Conservation (phyloP, 768 basidiomycete species). For the Favolaschia claudopus region DNA sequence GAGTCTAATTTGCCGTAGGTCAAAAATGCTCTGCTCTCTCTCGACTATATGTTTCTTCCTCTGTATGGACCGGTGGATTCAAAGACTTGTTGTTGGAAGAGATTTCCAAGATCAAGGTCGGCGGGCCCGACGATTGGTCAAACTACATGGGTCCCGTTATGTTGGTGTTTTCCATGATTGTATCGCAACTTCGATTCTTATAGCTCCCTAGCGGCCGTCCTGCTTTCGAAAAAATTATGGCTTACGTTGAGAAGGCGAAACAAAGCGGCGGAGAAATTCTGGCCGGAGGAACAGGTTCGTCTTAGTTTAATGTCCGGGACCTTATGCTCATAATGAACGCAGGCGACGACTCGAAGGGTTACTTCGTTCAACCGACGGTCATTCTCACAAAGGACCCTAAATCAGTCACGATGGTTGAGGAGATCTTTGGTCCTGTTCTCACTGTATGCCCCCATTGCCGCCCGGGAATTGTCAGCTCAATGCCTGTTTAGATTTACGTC, state of each 20-base stretch:
- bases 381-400: conserved; percentile 92
- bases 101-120: conserved; percentile 86
- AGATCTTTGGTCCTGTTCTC: conserved; percentile 96
- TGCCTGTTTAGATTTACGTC: conserved; percentile 75
- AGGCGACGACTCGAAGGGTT: conserved; percentile 93
- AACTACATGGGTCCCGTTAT: conserved; percentile 98
- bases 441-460: conserved; percentile 60
- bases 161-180: conserved; percentile 48
- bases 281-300: conserved; percentile 79
- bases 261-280: conserved; percentile 89
- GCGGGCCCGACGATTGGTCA: conserved; percentile 73
- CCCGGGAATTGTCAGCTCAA: background rate
- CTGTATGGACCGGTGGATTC: conserved; percentile 88
- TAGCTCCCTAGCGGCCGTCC: conserved; percentile 65
- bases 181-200: background rate
- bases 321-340: background rate
- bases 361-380: conserved; percentile 93
- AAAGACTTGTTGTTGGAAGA: conserved; percentile 79
- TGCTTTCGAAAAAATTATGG: conserved; percentile 88
- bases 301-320: background rate
- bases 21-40: conserved; percentile 98
- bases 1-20: conserved; percentile 47
- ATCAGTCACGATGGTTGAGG: conserved; percentile 89
- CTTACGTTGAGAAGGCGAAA: conserved; percentile 88
- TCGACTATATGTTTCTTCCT: conserved; percentile 87